A percentile compares a stretch with the other conserved stretches of the same genome.
Evolutionary conservation across 2,329 filamentous ascomycete genomes (phyloP).

Genomic region (Phaeosphaeriaceae sp.): DNA sequence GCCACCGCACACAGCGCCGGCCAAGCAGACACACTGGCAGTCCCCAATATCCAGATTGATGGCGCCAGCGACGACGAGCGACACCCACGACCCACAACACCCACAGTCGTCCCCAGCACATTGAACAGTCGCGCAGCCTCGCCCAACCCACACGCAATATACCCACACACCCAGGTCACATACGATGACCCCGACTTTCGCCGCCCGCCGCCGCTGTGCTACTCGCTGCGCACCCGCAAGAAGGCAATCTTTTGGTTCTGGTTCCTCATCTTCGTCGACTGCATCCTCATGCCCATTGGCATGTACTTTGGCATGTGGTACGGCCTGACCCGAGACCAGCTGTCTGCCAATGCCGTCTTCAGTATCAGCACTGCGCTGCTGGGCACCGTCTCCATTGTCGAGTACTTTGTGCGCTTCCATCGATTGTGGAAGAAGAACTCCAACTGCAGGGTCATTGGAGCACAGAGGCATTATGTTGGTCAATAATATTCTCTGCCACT

Average conservation of each 20-base stretch:
- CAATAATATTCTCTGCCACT: neutral
- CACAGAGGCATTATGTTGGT: slow-evolving; percentile 50
- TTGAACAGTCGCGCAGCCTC: slow-evolving; percentile 37
- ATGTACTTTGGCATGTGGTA: slow-evolving; percentile 71
- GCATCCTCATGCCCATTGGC: slow-evolving; percentile 64
- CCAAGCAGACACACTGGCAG: slow-evolving; percentile 21
- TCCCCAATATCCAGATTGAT: slow-evolving; percentile 29
- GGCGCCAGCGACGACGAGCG: slow-evolving; percentile 22
- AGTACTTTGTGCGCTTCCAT: slow-evolving; percentile 60
- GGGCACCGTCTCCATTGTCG: slow-evolving; percentile 62
- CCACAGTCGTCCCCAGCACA: slow-evolving; percentile 24
- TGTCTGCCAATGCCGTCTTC: slow-evolving; percentile 62
- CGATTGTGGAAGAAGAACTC: slow-evolving; percentile 61
- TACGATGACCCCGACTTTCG: slow-evolving; percentile 51
- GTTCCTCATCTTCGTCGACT: slow-evolving; percentile 66
- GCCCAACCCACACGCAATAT: slow-evolving; percentile 42
- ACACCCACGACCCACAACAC: slow-evolving; percentile 18
- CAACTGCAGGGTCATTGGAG: slow-evolving; percentile 61
- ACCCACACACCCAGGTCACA: slow-evolving; percentile 51
- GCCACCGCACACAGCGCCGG: slow-evolving; percentile 17
- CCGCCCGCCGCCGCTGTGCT: slow-evolving; percentile 63
- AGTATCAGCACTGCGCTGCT: slow-evolving; percentile 63
- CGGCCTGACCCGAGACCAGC: slow-evolving; percentile 53
- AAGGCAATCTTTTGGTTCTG: slow-evolving; percentile 67
- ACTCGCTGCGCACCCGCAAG: slow-evolving; percentile 63